Percentiles rank a stretch among this genome's conserved stretches.
Conservation (phyloP, 352 stramenopile genomes). For the Globisporangium irregulare region DNA sequence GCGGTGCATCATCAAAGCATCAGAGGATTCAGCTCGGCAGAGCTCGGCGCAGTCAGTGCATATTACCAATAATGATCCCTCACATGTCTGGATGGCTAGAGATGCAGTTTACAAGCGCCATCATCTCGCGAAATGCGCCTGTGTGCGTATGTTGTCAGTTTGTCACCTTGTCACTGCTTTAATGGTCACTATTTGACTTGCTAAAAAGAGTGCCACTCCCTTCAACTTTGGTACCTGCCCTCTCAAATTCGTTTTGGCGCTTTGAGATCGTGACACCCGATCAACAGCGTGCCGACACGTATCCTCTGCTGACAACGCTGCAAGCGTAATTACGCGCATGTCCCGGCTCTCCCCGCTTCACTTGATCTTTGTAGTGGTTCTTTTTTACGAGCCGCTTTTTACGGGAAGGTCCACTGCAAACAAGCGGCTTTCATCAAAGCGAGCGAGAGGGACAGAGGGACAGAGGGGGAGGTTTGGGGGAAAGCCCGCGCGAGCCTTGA, state of each 20-base stretch:
- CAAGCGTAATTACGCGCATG: constrained; percentile 8
- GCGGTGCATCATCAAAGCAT: background rate
- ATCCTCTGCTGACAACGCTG: background rate
- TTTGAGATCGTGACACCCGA: background rate
- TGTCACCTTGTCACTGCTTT: background rate
- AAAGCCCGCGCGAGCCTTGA: background rate
- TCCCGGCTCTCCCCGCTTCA: background rate
- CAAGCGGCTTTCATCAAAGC: background rate
- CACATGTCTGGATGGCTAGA: background rate
- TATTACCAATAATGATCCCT: background rate
- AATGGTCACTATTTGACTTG: background rate
- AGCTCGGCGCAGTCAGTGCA: background rate
- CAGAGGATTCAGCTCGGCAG: background rate
- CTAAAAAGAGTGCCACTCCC: background rate
- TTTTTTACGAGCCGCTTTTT: constrained; percentile 15
- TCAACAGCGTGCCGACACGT: background rate
- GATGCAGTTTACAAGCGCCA: background rate
- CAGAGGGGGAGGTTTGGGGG: constrained; percentile 7
- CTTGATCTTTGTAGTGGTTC: constrained; percentile 7
- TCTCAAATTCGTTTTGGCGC: constrained; percentile 3
- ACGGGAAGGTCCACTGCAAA: constrained; percentile 8
- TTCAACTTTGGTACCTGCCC: background rate
- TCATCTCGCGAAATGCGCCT: background rate
- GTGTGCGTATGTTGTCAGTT: background rate
- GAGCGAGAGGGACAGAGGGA: background rate